A percentile compares a stretch with the other conserved stretches of the same genome.
phyloP scores from a whole-genome alignment of 176 grass and related monocot species.

The Eragrostis nindensis region DNA sequence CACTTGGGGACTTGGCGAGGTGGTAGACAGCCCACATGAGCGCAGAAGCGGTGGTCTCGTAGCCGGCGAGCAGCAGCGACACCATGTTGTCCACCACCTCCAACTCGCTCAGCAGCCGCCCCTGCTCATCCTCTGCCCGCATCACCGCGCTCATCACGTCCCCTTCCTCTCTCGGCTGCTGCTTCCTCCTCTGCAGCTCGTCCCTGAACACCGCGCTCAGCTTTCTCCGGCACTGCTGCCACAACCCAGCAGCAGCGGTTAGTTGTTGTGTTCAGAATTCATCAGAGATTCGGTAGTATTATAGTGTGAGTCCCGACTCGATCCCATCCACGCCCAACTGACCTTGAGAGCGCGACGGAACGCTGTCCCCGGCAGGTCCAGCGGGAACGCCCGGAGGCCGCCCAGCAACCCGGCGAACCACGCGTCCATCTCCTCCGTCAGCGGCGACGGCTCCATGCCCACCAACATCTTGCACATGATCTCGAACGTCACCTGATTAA shows the following conservation, averaged over 20 bases:
- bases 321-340: no score
- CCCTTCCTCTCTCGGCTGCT: background rate
- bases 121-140: conserved; percentile 15
- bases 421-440: conserved; percentile 6
- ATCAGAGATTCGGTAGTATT: no score
- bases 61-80: conserved; percentile 7
- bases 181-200: conserved; percentile 31
- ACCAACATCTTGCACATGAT: conserved; percentile 44
- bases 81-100: conserved; percentile 42
- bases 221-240: background rate
- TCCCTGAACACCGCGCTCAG: conserved; percentile 30
- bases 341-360: conserved; percentile 13
- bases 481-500: conserved; percentile 25
- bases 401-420: background rate
- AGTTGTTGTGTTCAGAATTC: no score
- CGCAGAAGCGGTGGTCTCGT: conserved; percentile 16
- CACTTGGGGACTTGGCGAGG: conserved; percentile 10
- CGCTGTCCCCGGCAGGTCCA: conserved; percentile 25
- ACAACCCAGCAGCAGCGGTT: no score
- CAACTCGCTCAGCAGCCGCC: conserved; percentile 14
- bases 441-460: conserved; percentile 39
- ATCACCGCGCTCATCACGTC: conserved; percentile 31
- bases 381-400: conserved; percentile 12
- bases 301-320: no score
- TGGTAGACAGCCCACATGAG: conserved; percentile 47